A percentile compares a stretch with the other conserved stretches of the same genome.
These are phyloP conservation scores for Paramyrothecium roridum DNA, from an alignment of 2,329 filamentous ascomycete species.

Conservation along the genomic window DNA sequence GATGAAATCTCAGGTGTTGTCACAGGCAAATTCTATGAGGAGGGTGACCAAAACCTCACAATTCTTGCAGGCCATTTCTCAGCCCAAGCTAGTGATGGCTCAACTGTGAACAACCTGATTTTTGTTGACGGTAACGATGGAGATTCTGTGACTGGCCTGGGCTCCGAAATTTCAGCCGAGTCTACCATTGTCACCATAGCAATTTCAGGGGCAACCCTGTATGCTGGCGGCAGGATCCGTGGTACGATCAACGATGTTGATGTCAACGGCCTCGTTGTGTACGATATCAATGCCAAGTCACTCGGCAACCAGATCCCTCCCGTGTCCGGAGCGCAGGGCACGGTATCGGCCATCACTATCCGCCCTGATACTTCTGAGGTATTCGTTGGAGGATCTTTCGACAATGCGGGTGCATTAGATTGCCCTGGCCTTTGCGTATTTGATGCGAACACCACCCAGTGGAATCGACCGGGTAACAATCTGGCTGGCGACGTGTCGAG, in stretches of 20 bases:
- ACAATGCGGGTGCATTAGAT: slow-evolving; percentile 75
- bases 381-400: slow-evolving; percentile 83
- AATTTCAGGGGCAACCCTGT: slow-evolving; percentile 65
- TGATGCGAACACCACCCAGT: slow-evolving; percentile 66
- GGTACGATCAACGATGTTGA: slow-evolving; percentile 62
- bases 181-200: slow-evolving; percentile 75
- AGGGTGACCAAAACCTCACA: slow-evolving; percentile 72
- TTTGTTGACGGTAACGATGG: slow-evolving; percentile 76
- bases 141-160: slow-evolving; percentile 66
- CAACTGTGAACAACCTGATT: slow-evolving; percentile 73
- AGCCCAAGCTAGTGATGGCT: slow-evolving; percentile 64
- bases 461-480: slow-evolving; percentile 74
- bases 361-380: slow-evolving; percentile 70
- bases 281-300: slow-evolving; percentile 65
- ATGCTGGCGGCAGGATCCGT: slow-evolving; percentile 76
- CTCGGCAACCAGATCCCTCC: slow-evolving; percentile 73
- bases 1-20: slow-evolving; percentile 63
- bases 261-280: slow-evolving; percentile 74
- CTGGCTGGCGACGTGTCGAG: slow-evolving; percentile 67
- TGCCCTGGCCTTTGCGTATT: slow-evolving; percentile 83
- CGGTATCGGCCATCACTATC: slow-evolving; percentile 73
- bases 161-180: slow-evolving; percentile 60
- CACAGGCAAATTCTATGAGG: slow-evolving; percentile 73
- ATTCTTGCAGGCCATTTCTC: slow-evolving; percentile 86
- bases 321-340: slow-evolving; percentile 65